Evolutionary conservation across 192 early-diverging fungal genomes (phyloP), one percentile per base, ranked within the genome.

Genomic region (Gonapodya sp.): DNA sequence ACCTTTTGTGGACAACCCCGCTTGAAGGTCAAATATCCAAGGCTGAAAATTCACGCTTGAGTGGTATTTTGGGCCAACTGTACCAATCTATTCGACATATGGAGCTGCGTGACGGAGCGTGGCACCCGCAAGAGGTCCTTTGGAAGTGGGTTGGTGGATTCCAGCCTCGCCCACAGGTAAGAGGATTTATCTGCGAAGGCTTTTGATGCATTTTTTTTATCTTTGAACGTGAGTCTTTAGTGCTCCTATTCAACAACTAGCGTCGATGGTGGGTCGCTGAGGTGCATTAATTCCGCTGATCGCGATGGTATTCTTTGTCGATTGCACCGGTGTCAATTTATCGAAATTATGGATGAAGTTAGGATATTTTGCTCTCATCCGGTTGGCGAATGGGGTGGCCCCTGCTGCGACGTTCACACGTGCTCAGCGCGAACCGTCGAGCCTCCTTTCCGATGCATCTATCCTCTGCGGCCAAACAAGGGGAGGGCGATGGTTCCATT

Each of bases 401-500:
- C 46, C 46, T 64, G 46, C 46, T 64, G 46, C 46, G 46, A 64
- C 24, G 46, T 64, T 64, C 46, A 64, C 46, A 64, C 46, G 46
- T 64, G 46, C 46, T 64, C 46, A 64, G 46, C 46, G 46, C 46
- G 8, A 64, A 64, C 46, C 46, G 46, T 64, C 46, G 46, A 64
- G 46, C 46, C 46, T 24, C 46, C 46, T 64, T 64, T 64, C 46
- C 46, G 24, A 24, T 64, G 46, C 46, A 64, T 64, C 8, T 64
- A 64, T 64, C 46, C 46, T 64, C 46, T 64, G 46, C 46, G 24
- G 46, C 46, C 46, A 64, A 64, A 64, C 46, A 64, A 64, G 46
- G 46, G 46, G 24, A 64, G 46, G 46, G 8, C 46, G 46, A 64
- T 64, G 46, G 46, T 64, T 8, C 46, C 46, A 24, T 83, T 81